phyloP scores from a whole-genome alignment of 1,284 basidiomycete genomes.

The Ganoderma sp. region DNA sequence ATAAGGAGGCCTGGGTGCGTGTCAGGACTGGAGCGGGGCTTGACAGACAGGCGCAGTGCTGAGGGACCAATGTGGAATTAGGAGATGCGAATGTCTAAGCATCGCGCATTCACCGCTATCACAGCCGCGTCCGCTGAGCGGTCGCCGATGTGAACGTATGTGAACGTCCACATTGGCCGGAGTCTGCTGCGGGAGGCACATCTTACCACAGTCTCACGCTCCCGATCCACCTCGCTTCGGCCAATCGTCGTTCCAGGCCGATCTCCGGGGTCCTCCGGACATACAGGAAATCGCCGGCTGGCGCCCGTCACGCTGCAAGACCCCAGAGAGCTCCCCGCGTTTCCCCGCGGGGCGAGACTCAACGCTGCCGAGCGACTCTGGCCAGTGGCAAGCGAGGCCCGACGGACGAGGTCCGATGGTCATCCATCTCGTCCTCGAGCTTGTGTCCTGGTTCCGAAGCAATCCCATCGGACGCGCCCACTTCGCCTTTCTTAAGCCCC shows the following conservation, averaged over 20 bases:
- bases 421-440: neutral
- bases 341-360: constrained; percentile 29
- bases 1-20: constrained; percentile 25
- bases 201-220: neutral
- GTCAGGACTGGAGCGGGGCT: constrained; percentile 30
- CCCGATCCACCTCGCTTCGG: neutral
- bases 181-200: neutral
- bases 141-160: constrained; percentile 18
- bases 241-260: neutral
- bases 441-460: neutral
- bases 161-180: neutral
- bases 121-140: constrained; percentile 1
- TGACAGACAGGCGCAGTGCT: constrained; percentile 20
- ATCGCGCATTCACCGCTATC: constrained; percentile 7
- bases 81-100: constrained; percentile 23
- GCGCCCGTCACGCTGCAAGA: constrained; percentile 2
- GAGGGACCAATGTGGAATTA: constrained; percentile 16
- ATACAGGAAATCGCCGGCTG: neutral
- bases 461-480: neutral
- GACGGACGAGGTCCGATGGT: neutral
- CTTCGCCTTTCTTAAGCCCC: neutral
- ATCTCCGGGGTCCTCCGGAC: too few species aligned
- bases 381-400: neutral
- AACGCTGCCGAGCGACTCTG: too few species aligned
- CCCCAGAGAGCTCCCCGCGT: constrained; percentile 15